Conservation (phyloP, 192 early-diverging fungal species). For the Backusella luteola region DNA sequence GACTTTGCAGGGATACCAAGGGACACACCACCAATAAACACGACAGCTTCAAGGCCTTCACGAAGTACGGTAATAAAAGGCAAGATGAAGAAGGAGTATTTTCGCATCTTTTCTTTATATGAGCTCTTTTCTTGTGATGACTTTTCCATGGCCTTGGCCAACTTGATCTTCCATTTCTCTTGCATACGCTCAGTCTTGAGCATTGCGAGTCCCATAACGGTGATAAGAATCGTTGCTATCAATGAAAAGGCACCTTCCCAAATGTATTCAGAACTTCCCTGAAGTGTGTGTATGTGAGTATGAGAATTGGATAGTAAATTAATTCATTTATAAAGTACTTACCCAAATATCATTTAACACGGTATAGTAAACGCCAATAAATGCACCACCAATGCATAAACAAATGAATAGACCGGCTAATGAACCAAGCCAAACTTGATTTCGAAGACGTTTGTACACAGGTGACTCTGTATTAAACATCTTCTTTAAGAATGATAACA, state of each 20-base stretch:
- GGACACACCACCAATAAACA: slow-evolving; percentile 81
- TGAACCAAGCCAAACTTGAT: slow-evolving; percentile 81
- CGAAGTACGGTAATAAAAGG: slow-evolving; percentile 82
- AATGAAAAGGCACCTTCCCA: slow-evolving; percentile 87
- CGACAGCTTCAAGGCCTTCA: slow-evolving; percentile 84
- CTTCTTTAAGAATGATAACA: slow-evolving; percentile 74
- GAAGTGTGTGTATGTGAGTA: background rate
- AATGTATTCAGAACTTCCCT: slow-evolving; percentile 63
- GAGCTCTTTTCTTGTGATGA: background rate
- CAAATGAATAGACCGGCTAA: slow-evolving; percentile 63
- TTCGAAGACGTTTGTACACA: slow-evolving; percentile 52
- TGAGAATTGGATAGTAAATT: background rate
- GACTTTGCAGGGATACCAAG: slow-evolving; percentile 43
- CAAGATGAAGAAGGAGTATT: slow-evolving; percentile 74
- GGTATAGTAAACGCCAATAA: slow-evolving; percentile 80
- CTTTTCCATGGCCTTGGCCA: slow-evolving; percentile 31
- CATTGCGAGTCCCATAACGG: slow-evolving; percentile 82
- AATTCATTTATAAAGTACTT: background rate
- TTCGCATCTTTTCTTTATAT: slow-evolving; percentile 27
- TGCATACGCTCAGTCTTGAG: slow-evolving; percentile 68
- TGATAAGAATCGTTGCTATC: slow-evolving; percentile 77
- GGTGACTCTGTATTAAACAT: slow-evolving; percentile 53
- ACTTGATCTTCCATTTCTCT: slow-evolving; percentile 62
- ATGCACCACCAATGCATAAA: slow-evolving; percentile 67
- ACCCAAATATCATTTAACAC: slow-evolving; percentile 52